These are phyloP conservation scores for Aspergillus campestris DNA, from an alignment of 495 filamentous ascomycete genomes.

Conservation along the genomic window DNA sequence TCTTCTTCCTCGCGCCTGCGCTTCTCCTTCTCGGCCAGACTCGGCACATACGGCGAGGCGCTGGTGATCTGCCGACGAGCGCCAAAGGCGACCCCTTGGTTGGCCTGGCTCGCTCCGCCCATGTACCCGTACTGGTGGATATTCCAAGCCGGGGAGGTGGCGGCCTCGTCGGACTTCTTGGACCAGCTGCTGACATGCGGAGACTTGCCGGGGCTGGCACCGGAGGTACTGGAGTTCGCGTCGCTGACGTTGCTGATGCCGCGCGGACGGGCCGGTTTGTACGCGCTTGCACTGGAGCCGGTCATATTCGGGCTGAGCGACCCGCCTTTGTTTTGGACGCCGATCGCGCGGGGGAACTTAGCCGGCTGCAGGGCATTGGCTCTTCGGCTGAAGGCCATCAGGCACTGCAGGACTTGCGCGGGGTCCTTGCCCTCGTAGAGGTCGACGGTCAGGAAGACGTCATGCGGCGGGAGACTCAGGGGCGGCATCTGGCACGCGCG, in stretches of 20 bases:
- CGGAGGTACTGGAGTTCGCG: constrained; percentile 45
- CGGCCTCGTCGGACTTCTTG: constrained; percentile 69
- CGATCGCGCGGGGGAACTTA: constrained; percentile 63
- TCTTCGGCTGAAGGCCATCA: constrained; percentile 81
- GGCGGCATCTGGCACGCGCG: constrained; percentile 76
- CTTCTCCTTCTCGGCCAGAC: constrained; percentile 57
- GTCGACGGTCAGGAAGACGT: constrained; percentile 95
- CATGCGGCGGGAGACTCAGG: constrained; percentile 81
- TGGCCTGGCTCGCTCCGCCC: constrained; percentile 94
- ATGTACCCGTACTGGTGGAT: constrained; percentile 98
- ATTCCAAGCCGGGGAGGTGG: constrained; percentile 90
- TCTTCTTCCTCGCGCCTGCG: constrained; percentile 55
- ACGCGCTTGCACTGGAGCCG: constrained; percentile 41
- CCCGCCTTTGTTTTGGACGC: constrained; percentile 49
- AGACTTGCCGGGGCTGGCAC: constrained; percentile 56
- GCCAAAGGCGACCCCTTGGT: constrained; percentile 88
- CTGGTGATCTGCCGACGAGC: constrained; percentile 87
- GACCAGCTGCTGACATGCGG: constrained; percentile 80
- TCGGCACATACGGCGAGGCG: constrained; percentile 69
- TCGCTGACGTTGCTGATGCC: constrained; percentile 64
- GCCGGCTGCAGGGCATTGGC: constrained; percentile 71
- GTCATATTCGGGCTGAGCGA: constrained; percentile 64
- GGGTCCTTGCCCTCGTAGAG: constrained; percentile 95
- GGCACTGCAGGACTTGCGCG: constrained; percentile 89
- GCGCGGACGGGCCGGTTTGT: constrained; percentile 36